Evolutionary conservation across 257 asterid species (phyloP).

Genomic region (Gentiana straminea): DNA sequence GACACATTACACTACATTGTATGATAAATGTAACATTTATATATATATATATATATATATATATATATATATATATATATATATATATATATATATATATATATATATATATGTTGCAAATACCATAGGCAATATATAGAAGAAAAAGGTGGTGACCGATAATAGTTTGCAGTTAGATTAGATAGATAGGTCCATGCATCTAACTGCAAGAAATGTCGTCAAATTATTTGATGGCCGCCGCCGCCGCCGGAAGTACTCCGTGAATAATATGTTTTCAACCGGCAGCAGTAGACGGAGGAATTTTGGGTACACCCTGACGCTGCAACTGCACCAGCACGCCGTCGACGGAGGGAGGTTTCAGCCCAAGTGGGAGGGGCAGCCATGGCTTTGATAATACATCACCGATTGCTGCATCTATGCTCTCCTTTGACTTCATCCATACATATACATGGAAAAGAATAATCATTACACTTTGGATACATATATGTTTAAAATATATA

Average conservation of each 20-base stretch:
- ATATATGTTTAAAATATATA: too few relatives aligned
- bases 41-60: too few relatives aligned
- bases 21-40: too few relatives aligned
- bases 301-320: slow-evolving; percentile 65
- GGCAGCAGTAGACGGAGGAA: slow-evolving; percentile 57
- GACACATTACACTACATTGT: too few relatives aligned
- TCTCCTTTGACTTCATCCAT: slow-evolving; percentile 67
- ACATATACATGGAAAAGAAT: background rate
- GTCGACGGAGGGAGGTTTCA: slow-evolving; percentile 72
- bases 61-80: too few relatives aligned
- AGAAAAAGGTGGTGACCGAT: too few relatives aligned
- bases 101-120: too few relatives aligned
- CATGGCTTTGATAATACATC: slow-evolving; percentile 85
- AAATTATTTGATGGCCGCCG: slow-evolving; percentile 24
- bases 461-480: background rate
- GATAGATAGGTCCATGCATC: slow-evolving; percentile 5
- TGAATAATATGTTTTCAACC: background rate
- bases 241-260: slow-evolving; percentile 3
- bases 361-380: slow-evolving; percentile 89
- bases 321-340: slow-evolving; percentile 75
- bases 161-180: too few relatives aligned
- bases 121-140: too few relatives aligned
- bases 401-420: slow-evolving; percentile 86
- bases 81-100: too few relatives aligned
- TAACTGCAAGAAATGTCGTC: slow-evolving; percentile 53